A percentile compares a stretch with the other conserved stretches of the same genome.
Evolutionary conservation across 164 flowering plant species (phyloP).

Genomic region (Umbilicus rupestris): DNA sequence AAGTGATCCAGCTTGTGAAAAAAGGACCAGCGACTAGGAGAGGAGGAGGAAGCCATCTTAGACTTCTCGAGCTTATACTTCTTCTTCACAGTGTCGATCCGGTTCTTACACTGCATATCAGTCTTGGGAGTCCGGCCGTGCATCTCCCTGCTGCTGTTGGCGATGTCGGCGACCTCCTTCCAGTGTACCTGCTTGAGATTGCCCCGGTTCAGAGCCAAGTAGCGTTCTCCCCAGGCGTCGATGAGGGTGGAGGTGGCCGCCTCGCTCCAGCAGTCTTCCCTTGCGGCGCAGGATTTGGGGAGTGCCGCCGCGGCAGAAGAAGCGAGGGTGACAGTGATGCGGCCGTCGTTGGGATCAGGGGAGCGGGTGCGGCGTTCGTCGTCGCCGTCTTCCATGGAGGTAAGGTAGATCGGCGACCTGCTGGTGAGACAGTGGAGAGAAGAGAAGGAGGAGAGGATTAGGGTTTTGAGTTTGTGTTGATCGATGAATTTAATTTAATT

Average conservation of each 20-base stretch:
- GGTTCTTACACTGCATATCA: slow-evolving; percentile 79
- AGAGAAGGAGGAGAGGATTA: neutral
- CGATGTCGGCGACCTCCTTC: slow-evolving; percentile 81
- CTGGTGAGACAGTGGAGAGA: neutral
- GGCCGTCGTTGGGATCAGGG: too few relatives aligned
- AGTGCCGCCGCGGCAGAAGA: too few relatives aligned
- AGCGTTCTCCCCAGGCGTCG: slow-evolving; percentile 92
- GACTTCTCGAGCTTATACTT: slow-evolving; percentile 74
- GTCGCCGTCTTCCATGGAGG: neutral
- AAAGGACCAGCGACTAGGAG: slow-evolving; percentile 54
- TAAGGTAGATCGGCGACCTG: too few relatives aligned
- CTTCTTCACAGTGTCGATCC: slow-evolving; percentile 85
- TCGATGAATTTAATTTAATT: too few relatives aligned
- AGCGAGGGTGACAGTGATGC: too few relatives aligned
- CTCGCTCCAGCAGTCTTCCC: slow-evolving; percentile 93
- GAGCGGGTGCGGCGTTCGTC: neutral
- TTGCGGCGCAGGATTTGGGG: slow-evolving; percentile 30
- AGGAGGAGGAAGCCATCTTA: slow-evolving; percentile 38
- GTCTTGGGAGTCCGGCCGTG: slow-evolving; percentile 48
- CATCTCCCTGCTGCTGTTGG: slow-evolving; percentile 43
- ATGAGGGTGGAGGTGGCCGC: slow-evolving; percentile 66
- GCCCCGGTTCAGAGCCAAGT: slow-evolving; percentile 65
- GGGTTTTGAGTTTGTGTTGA: neutral
- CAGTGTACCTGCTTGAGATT: slow-evolving; percentile 82
- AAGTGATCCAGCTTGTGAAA: slow-evolving; percentile 44